A percentile compares a stretch with the other conserved stretches of the same genome.
These are phyloP conservation scores for Quercus tomentella DNA, from an alignment of 331 rosid genomes.

Conservation along the genomic window DNA sequence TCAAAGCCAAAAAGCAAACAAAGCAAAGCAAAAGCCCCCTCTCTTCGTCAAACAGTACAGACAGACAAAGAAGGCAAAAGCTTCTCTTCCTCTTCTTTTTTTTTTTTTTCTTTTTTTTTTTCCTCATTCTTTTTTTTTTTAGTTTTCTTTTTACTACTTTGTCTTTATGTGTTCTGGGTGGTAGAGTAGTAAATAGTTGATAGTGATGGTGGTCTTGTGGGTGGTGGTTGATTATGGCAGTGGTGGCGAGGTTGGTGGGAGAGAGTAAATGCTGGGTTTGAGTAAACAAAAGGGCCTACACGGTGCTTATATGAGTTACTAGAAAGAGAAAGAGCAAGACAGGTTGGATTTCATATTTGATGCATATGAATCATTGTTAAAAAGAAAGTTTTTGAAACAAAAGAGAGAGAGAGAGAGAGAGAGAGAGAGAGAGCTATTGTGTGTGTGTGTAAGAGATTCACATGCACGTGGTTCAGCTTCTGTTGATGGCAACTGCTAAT, in stretches of 20 bases:
- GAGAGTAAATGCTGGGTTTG: constrained; percentile 66
- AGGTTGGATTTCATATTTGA: constrained; percentile 28
- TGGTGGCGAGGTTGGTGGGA: constrained; percentile 54
- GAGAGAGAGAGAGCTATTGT: constrained; percentile 12
- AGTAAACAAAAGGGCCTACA: constrained; percentile 47
- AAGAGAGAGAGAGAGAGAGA: constrained; percentile 23
- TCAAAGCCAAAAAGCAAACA: constrained; percentile 7
- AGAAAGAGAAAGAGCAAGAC: constrained; percentile 9
- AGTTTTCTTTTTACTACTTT: not conserved
- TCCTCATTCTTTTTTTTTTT: not conserved
- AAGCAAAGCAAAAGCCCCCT: not conserved
- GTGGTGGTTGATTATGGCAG: not conserved
- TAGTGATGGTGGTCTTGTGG: constrained; percentile 25
- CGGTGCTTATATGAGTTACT: constrained; percentile 3
- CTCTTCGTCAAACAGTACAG: constrained; percentile 19
- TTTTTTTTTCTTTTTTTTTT: not conserved
- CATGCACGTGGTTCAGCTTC: constrained; percentile 89
- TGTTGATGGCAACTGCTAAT: constrained; percentile 55
- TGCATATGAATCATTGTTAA: constrained; percentile 33
- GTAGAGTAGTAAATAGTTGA: not conserved
- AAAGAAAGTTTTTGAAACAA: constrained; percentile 5
- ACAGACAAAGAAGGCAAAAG: constrained; percentile 6
- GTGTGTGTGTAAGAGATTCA: not conserved
- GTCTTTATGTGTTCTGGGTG: not conserved
- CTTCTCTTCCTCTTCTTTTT: not conserved